Conservation (phyloP, 352 stramenopile genomes). For the Saprolegnia parasitica region DNA sequence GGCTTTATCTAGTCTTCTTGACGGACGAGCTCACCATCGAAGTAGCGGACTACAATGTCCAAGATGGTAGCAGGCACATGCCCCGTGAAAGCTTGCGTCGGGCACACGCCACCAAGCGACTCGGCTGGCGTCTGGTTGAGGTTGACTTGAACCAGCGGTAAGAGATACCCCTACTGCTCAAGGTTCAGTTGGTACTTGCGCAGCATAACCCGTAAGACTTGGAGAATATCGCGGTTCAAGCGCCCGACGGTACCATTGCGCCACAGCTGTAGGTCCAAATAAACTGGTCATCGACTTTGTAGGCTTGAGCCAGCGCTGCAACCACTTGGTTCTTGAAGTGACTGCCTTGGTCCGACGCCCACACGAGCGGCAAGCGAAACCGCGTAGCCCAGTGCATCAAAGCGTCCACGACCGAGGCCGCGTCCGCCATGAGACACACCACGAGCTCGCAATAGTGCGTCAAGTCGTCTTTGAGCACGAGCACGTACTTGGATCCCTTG, state of each 20-base stretch:
- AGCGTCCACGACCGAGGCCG: not conserved
- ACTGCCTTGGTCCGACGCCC: constrained; percentile 34
- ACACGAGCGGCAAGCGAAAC: constrained; percentile 25
- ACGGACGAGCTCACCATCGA: not conserved
- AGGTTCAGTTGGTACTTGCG: constrained; percentile 28
- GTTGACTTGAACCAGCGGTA: constrained; percentile 32
- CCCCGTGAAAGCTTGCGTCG: not conserved
- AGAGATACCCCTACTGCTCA: constrained; percentile 24
- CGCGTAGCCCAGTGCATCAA: constrained; percentile 34
- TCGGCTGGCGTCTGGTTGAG: not conserved
- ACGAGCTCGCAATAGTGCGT: constrained; percentile 17
- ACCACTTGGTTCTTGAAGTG: constrained; percentile 39
- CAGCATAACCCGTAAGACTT: constrained; percentile 25
- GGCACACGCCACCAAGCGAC: not conserved
- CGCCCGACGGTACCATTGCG: constrained; percentile 40
- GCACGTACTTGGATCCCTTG: constrained; percentile 29
- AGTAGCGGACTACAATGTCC: not conserved
- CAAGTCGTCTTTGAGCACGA: constrained; percentile 36
- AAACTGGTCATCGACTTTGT: constrained; percentile 35
- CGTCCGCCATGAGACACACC: not conserved
- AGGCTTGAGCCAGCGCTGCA: not conserved
- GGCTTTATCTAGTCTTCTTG: not conserved
- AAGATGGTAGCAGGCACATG: not conserved
- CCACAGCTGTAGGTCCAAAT: constrained; percentile 37
- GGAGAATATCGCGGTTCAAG: constrained; percentile 32